Evolutionary conservation across 176 grass and related monocot genomes (phyloP).

Genomic region (Triticum monococcum): DNA sequence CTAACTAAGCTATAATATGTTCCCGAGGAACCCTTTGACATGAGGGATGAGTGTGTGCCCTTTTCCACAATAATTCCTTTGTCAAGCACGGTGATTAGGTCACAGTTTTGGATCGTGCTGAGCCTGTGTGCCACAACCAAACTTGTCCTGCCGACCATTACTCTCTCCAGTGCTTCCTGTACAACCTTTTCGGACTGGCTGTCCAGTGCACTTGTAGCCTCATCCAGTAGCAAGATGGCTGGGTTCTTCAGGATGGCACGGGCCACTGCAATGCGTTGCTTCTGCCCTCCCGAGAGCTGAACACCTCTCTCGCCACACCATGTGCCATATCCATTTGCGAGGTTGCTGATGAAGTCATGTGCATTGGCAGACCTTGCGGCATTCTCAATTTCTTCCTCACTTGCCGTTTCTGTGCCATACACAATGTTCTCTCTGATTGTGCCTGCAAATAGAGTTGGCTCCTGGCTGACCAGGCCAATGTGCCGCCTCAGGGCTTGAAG

Average conservation of each 20-base stretch:
- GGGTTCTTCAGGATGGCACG: conserved; percentile 80
- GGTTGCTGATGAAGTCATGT: conserved; percentile 80
- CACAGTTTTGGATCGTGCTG: conserved; percentile 72
- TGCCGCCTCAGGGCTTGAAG: conserved; percentile 52
- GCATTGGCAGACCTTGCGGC: conserved; percentile 76
- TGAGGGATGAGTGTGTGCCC: conserved; percentile 72
- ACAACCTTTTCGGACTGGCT: conserved; percentile 83
- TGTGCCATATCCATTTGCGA: conserved; percentile 72
- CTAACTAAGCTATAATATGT: conserved; percentile 64
- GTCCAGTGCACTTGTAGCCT: conserved; percentile 83
- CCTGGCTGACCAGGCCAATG: conserved; percentile 74
- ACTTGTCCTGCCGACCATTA: conserved; percentile 82
- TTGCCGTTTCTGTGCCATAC: conserved; percentile 54
- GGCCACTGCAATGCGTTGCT: conserved; percentile 75
- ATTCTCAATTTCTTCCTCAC: conserved; percentile 54
- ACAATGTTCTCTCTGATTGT: conserved; percentile 72
- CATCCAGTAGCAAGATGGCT: conserved; percentile 62
- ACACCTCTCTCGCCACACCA: conserved; percentile 69
- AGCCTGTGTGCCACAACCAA: conserved; percentile 77
- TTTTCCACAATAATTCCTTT: conserved; percentile 75
- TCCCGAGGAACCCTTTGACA: conserved; percentile 53
- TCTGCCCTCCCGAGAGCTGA: conserved; percentile 84
- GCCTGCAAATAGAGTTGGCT: conserved; percentile 76
- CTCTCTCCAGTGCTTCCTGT: conserved; percentile 70
- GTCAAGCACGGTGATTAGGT: conserved; percentile 64